A percentile compares a stretch with the other conserved stretches of the same genome.
phyloP scores from a whole-genome alignment of 2,329 filamentous ascomycete genomes.

The Aspergillus luchuensis region DNA sequence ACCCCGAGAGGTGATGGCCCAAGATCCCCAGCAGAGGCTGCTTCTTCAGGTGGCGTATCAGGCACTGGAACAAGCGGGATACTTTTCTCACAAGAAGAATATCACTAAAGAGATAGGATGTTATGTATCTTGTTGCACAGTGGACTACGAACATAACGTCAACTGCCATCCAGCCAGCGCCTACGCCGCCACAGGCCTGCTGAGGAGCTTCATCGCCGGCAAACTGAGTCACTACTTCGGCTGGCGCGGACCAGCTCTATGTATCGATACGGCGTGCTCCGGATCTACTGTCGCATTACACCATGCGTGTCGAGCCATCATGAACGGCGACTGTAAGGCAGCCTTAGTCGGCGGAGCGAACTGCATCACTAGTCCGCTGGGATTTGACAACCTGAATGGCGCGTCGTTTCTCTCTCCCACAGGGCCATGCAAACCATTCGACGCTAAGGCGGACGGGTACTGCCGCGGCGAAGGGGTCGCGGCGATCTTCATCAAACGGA shows the following conservation, averaged over 20 bases:
- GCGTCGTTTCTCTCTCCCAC: constrained; percentile 48
- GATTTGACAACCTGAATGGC: constrained; percentile 28
- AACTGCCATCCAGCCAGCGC: constrained; percentile 40
- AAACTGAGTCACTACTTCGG: constrained; percentile 47
- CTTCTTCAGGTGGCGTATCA: constrained; percentile 36
- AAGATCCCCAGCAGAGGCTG: constrained; percentile 38
- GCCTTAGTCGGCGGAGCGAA: constrained; percentile 41
- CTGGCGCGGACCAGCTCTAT: constrained; percentile 46
- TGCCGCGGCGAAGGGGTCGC: constrained; percentile 54
- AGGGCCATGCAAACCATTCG: constrained; percentile 53
- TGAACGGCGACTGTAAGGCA: constrained; percentile 25
- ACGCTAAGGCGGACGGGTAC: constrained; percentile 54
- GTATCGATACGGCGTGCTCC: constrained; percentile 48
- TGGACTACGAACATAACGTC: constrained; percentile 49
- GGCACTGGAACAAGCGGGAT: constrained; percentile 35
- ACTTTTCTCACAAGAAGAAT: constrained; percentile 21
- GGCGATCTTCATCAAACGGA: constrained; percentile 50
- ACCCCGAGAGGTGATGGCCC: constrained; percentile 30
- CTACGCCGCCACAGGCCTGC: constrained; percentile 36
- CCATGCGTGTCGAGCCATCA: constrained; percentile 27
- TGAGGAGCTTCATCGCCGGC: constrained; percentile 31
- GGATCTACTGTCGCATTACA: constrained; percentile 41
- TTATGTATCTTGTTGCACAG: constrained; percentile 40
- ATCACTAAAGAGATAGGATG: constrained; percentile 38
- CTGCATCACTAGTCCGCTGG: constrained; percentile 33